A percentile compares a stretch with the other conserved stretches of the same genome.
Evolutionary conservation across 768 basidiomycete species (phyloP).

Genomic region (Kwoniella pini): DNA sequence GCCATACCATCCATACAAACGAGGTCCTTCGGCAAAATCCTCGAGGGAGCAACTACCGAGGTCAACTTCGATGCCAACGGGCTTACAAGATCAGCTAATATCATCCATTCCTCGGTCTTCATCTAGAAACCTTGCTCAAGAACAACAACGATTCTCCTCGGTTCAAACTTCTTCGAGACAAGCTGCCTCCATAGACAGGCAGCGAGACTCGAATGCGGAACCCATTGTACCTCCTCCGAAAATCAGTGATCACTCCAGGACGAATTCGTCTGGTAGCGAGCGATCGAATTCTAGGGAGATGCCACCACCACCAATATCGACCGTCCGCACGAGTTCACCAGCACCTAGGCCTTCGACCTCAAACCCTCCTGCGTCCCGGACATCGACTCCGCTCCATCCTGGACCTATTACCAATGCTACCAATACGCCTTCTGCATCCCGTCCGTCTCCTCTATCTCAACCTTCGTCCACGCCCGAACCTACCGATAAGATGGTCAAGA

Average conservation of each 20-base stretch:
- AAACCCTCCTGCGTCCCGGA: constrained; percentile 16
- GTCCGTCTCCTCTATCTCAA: constrained; percentile 67
- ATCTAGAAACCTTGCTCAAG: constrained; percentile 13
- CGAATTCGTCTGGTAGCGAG: constrained; percentile 14
- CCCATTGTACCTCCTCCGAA: constrained; percentile 7
- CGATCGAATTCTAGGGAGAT: background rate
- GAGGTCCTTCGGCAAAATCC: constrained; percentile 27
- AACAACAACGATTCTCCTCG: background rate
- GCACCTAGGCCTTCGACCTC: background rate
- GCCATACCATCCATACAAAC: constrained; percentile 47
- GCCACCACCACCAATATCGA: background rate
- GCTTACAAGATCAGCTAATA: constrained; percentile 9
- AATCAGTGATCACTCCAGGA: constrained; percentile 7
- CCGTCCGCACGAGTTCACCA: background rate
- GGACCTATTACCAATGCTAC: constrained; percentile 48
- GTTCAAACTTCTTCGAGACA: background rate
- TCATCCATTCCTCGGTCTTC: constrained; percentile 9
- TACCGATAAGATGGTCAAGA: constrained; percentile 40
- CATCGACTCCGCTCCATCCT: constrained; percentile 50
- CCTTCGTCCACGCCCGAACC: constrained; percentile 60
- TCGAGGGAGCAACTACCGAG: constrained; percentile 36
- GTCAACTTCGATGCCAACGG: constrained; percentile 18
- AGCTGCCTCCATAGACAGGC: background rate
- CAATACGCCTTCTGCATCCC: constrained; percentile 29
- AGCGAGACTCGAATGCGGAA: background rate